Conservation (phyloP, 352 stramenopile genomes). For the Globisporangium perplexum region DNA sequence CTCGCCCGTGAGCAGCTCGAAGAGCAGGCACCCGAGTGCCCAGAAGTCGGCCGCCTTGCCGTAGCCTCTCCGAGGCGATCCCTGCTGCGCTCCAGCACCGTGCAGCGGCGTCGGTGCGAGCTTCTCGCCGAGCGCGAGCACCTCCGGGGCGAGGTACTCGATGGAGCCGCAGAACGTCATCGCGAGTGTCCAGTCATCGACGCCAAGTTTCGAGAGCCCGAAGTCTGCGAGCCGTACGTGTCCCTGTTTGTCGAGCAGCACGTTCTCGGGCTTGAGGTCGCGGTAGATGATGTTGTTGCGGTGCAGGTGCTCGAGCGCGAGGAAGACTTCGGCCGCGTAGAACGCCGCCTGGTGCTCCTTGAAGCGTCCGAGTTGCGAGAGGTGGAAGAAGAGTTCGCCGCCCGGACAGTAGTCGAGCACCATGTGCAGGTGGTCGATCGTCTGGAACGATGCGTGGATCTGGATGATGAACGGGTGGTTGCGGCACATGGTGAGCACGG, state of each 20-base stretch:
- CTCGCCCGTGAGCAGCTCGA: slow-evolving; percentile 86
- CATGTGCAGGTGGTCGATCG: slow-evolving; percentile 65
- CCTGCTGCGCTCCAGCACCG: neutral
- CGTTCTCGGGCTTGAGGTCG: slow-evolving; percentile 91
- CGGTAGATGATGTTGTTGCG: slow-evolving; percentile 77
- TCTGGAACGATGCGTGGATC: slow-evolving; percentile 87
- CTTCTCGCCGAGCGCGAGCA: slow-evolving; percentile 48
- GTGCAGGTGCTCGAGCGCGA: slow-evolving; percentile 77
- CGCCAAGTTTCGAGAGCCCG: slow-evolving; percentile 72
- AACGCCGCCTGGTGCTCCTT: slow-evolving; percentile 74
- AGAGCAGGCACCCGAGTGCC: slow-evolving; percentile 82
- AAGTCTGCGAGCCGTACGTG: slow-evolving; percentile 90
- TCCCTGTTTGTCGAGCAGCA: slow-evolving; percentile 83
- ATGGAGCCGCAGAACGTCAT: slow-evolving; percentile 86
- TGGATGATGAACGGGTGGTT: slow-evolving; percentile 91
- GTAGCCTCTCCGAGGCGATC: slow-evolving; percentile 40
- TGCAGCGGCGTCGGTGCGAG: neutral
- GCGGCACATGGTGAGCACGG: slow-evolving; percentile 83
- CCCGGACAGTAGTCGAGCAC: slow-evolving; percentile 76
- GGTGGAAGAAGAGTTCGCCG: slow-evolving; percentile 83
- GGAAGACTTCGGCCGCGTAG: slow-evolving; percentile 84
- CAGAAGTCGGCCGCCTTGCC: slow-evolving; percentile 89
- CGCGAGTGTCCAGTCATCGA: slow-evolving; percentile 56
- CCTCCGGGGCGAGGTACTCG: slow-evolving; percentile 84
- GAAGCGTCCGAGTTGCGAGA: slow-evolving; percentile 72